Evolutionary conservation across 352 stramenopile species (phyloP), one percentile per base, ranked within the genome.

Genomic region (Phytophthora ohioensis): DNA sequence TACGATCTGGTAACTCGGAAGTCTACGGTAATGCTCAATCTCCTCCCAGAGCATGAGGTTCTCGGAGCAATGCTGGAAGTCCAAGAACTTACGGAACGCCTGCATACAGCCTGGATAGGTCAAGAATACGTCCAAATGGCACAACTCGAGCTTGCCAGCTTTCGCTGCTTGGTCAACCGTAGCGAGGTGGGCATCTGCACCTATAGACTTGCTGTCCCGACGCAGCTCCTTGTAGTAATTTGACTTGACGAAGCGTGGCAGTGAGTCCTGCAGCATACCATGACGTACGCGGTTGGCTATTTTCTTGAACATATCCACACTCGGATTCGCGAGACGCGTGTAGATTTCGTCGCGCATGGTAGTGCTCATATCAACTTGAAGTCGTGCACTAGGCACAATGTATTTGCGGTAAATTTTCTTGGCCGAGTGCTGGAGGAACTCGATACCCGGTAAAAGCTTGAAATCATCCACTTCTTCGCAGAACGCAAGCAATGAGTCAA

Each of bases 331-430:
- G 21, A 95, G 69, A 15, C 76, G 73, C 56, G 87, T 64, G 41
- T 71, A 85, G 63, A 95, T 91, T 47, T 95, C 88, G 35, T 93
- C 81, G 10, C 88, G 86, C 84, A 95, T 93, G 6, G 82, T 76
- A 7, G 78, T 87, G 67, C 82, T 92, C 85, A 95, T 95, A 74
- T 95, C 88, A 0, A 95, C 88, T 58, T 95, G 88, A 31, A 95
- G 75, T 49, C 90, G 87, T 30, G 88, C 84, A 39, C 69, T 87
- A 13, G 85, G 84, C 54, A 91, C 73, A 48, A 95, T 90, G 61
- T 95, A 95, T 68, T 95, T 95, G 53, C 85, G 82, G 57, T 91
- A 94, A 57, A 95, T 91, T 68, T 95, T 95, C 71, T 91, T 93
- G 62, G 88, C 88, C 17, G 83, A 90, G 64, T 93, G 88, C 69